Percentiles rank a stretch among this genome's conserved stretches.
phyloP scores from a whole-genome alignment of 1,139 yeast genomes.

The Petasospora rhodanensis region DNA sequence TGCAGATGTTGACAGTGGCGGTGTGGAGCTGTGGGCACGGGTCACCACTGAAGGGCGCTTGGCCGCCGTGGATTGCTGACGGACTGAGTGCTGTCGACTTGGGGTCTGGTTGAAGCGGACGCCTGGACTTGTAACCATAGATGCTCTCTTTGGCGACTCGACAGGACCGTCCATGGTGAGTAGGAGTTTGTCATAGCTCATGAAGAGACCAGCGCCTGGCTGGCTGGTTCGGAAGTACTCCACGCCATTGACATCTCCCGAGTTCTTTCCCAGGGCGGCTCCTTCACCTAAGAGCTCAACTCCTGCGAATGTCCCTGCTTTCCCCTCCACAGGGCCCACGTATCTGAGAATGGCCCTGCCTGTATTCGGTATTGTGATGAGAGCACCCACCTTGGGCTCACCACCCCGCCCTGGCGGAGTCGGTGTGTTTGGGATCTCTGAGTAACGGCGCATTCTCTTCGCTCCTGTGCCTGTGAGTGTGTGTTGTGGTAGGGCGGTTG shows the following conservation, averaged over 20 bases:
- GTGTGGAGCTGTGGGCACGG: constrained; percentile 9
- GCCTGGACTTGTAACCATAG: constrained; percentile 16
- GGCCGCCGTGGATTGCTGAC: background rate
- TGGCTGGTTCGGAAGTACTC: constrained; percentile 58
- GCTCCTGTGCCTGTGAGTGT: background rate
- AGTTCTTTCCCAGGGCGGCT: constrained; percentile 65
- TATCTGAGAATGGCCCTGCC: constrained; percentile 61
- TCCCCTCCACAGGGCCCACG: constrained; percentile 71
- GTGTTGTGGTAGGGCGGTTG: constrained; percentile 1
- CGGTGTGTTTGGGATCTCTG: constrained; percentile 25
- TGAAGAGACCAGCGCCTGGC: constrained; percentile 70
- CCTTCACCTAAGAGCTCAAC: constrained; percentile 72
- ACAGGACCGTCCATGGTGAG: constrained; percentile 4
- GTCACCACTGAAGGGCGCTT: constrained; percentile 2
- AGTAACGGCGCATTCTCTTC: constrained; percentile 24
- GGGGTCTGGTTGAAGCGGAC: constrained; percentile 18
- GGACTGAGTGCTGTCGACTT: constrained; percentile 5
- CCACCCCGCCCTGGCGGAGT: constrained; percentile 20
- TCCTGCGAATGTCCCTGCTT: constrained; percentile 82
- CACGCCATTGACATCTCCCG: constrained; percentile 62
- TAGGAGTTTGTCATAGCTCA: constrained; percentile 58
- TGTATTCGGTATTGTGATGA: constrained; percentile 29
- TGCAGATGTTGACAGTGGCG: constrained; percentile 8
- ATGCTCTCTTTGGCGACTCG: constrained; percentile 11
- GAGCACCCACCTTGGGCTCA: constrained; percentile 22